Evolutionary conservation across 83 land plant species (phyloP).

Genomic region (Isoetes engelmannii): DNA sequence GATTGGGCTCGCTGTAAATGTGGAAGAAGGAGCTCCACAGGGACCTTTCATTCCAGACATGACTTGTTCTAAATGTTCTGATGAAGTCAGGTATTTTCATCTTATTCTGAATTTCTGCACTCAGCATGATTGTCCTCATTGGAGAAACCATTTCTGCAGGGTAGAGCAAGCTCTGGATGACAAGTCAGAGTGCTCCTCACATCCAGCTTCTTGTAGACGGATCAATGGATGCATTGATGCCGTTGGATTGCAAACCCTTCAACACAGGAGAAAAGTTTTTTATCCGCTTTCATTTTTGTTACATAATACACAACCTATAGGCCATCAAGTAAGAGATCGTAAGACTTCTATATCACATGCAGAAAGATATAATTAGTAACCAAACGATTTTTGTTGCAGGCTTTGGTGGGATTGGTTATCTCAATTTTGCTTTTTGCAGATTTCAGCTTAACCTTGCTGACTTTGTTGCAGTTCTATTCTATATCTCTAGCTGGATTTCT

Average conservation of each 20-base stretch:
- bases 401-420: slow-evolving; percentile 91
- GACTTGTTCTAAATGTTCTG: not conserved
- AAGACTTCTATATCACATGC: not conserved
- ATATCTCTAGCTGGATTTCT: slow-evolving; percentile 73
- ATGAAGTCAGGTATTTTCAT: not conserved
- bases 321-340: slow-evolving; percentile 67
- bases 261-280: slow-evolving; percentile 54
- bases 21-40: slow-evolving; percentile 15
- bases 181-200: slow-evolving; percentile 26
- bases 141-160: slow-evolving; percentile 14
- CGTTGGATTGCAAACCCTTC: slow-evolving; percentile 41
- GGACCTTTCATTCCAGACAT: slow-evolving; percentile 7
- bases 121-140: not conserved
- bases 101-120: not conserved
- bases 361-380: not conserved
- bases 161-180: slow-evolving; percentile 41
- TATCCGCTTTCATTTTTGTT: slow-evolving; percentile 58
- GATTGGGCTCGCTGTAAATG: slow-evolving; percentile 62
- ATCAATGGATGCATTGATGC: slow-evolving; percentile 54
- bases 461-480: slow-evolving; percentile 86
- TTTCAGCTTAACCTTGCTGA: slow-evolving; percentile 86
- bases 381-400: slow-evolving; percentile 46
- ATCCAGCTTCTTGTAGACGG: slow-evolving; percentile 32
- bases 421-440: slow-evolving; percentile 86
- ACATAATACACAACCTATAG: slow-evolving; percentile 78